Conservation (phyloP, 1,284 basidiomycete genomes). For the Tilletiopsis washingtonensis region DNA sequence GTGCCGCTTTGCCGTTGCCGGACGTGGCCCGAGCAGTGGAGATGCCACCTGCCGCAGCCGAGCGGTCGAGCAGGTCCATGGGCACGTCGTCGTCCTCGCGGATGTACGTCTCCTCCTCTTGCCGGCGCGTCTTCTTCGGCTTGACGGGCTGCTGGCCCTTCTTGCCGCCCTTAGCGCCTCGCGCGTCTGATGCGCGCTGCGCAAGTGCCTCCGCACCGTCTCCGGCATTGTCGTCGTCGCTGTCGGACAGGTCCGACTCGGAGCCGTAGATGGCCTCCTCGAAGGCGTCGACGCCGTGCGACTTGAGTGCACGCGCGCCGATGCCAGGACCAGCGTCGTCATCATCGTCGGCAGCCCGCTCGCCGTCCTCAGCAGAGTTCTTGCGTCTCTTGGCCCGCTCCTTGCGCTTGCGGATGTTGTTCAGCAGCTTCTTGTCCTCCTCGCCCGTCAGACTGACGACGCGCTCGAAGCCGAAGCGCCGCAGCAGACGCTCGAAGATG, state of each 20-base stretch:
- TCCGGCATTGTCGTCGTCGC: constrained; percentile 23
- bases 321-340: constrained; percentile 6
- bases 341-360: constrained; percentile 15
- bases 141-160: background rate
- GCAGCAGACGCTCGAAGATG: constrained; percentile 90
- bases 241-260: constrained; percentile 32
- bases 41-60: constrained; percentile 15
- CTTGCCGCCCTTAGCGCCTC: too few species aligned
- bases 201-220: constrained; percentile 15
- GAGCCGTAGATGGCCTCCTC: constrained; percentile 46
- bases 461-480: constrained; percentile 80
- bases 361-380: constrained; percentile 7
- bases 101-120: constrained; percentile 54
- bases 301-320: constrained; percentile 3
- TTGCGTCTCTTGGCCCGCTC: constrained; percentile 67
- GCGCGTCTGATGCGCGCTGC: too few species aligned
- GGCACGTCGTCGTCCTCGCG: constrained; percentile 86
- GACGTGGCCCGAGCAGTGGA: constrained; percentile 7
- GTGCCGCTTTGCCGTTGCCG: background rate
- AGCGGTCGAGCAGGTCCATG: constrained; percentile 82
- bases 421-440: constrained; percentile 67
- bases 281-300: constrained; percentile 30
- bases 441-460: constrained; percentile 59
- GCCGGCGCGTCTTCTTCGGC: constrained; percentile 12
- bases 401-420: constrained; percentile 84